Base-by-base conservation (phyloP, 2,329 filamentous ascomycete species). In the Madurella fahalii region DNA sequence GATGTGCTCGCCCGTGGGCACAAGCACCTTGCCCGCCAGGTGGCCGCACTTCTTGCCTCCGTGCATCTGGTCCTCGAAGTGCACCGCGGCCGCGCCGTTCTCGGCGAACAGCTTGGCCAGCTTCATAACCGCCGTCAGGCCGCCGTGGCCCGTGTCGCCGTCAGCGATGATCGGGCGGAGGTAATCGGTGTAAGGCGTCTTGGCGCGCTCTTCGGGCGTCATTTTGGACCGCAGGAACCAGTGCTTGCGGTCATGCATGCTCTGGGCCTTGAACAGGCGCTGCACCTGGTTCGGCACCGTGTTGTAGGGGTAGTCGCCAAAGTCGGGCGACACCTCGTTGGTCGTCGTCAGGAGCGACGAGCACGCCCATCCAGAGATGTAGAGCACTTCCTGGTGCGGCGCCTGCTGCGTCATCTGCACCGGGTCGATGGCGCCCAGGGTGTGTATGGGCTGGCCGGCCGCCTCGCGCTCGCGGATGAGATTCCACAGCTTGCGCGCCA, bases 321-420 rank as follows among this genome's bases (percentile, higher is more conserved):
- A 96, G 70, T 99, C 94, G 42, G 94, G 89, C 0, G 91, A 96
- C 30, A 99, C 94, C 71, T 99, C 94, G 74, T 99, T 97, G 39
- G 94, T 97, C 9, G 85, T 86, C 4, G 93, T 97, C 44, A 99
- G 78, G 17, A 96, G 83, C 0, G 91, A 93, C 0, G 93, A 97
- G 74, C 94, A 97, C 5, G 94, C 94, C 94, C 94, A 99, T 58
- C 94, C 94, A 0, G 92, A 96, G 59, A 99, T 80, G 73, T 99
- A 99, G 44, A 99, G 81, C 16, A 96, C 89, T 71, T 99, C 93
- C 70, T 97, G 94, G 74, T 97, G 89, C 5, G 89, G 83, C 15
- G 94, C 94, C 76, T 97, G 94, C 72, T 99, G 94, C 47, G 94
- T 96, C 94, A 99, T 97, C 75, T 99, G 94, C 11, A 97, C 85